These are phyloP conservation scores for Quercus berberidifolia DNA, from an alignment of 306 rosid species.

Conservation along the genomic window DNA sequence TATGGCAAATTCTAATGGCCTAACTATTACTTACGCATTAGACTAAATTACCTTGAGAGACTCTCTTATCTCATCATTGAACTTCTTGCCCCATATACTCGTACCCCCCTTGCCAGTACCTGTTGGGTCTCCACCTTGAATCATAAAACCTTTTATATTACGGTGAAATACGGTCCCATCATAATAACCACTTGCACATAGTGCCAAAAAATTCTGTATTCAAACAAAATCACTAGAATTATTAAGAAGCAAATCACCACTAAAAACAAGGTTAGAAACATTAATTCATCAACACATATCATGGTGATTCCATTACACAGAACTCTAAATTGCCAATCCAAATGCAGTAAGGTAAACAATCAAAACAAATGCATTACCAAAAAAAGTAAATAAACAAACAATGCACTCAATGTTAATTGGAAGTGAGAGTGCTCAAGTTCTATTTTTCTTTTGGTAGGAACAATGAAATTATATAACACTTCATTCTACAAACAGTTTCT, in stretches of 20 bases:
- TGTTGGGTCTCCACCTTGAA: constrained; percentile 98
- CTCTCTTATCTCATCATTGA: constrained; percentile 86
- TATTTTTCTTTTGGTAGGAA: background rate
- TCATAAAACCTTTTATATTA: constrained; percentile 94
- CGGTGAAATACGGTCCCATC: constrained; percentile 97
- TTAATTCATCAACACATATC: background rate
- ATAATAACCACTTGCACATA: constrained; percentile 80
- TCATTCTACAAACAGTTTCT: background rate
- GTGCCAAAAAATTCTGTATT: constrained; percentile 73
- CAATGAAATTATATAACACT: background rate
- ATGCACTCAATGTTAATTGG: background rate
- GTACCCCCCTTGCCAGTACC: constrained; percentile 97
- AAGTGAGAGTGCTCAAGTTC: background rate
- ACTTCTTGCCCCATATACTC: constrained; percentile 94
- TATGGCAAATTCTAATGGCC: background rate
- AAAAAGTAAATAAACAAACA: too few species aligned
- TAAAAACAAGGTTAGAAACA: background rate
- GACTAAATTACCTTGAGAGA: constrained; percentile 68
- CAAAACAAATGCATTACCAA: background rate
- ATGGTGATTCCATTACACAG: background rate
- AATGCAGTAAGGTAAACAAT: background rate
- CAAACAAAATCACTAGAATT: constrained; percentile 12
- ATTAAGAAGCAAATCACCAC: constrained; percentile 5
- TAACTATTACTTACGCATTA: background rate
- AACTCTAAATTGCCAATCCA: background rate